Evolutionary conservation across 2,329 filamentous ascomycete species (phyloP).

Genomic region (Mollisia scopiformis): DNA sequence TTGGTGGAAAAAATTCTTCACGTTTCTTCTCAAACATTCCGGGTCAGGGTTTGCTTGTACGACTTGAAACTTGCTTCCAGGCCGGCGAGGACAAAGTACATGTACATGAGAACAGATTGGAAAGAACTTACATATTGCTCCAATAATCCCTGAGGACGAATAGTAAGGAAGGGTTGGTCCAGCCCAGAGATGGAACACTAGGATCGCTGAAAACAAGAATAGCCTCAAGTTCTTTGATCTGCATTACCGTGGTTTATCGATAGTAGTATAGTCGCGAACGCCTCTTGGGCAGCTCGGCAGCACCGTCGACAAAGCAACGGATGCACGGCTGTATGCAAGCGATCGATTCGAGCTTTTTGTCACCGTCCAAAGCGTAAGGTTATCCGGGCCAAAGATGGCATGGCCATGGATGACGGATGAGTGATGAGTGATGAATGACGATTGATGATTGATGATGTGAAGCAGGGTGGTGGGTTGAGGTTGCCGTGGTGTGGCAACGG

Average conservation of each 20-base stretch:
- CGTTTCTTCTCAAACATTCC: neutral
- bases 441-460: neutral
- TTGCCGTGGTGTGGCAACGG: neutral
- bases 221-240: conserved; percentile 8
- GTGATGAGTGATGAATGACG: no score
- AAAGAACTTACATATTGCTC: neutral
- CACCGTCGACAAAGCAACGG: conserved; percentile 13
- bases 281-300: conserved; percentile 9
- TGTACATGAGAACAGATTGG: neutral
- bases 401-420: no score
- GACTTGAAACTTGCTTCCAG: neutral
- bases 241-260: neutral
- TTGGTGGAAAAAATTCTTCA: neutral
- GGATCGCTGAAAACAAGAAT: neutral
- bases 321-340: conserved; percentile 35
- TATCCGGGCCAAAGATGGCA: neutral
- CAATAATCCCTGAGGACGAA: neutral
- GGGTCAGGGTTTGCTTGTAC: neutral
- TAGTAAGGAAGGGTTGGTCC: no score
- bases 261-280: conserved; percentile 1
- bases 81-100: no score
- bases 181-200: neutral
- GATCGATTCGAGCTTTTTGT: conserved; percentile 19
- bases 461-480: no score
- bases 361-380: neutral